phyloP scores from a whole-genome alignment of 2,329 filamentous ascomycete species.

The Lachnellula suecica region DNA sequence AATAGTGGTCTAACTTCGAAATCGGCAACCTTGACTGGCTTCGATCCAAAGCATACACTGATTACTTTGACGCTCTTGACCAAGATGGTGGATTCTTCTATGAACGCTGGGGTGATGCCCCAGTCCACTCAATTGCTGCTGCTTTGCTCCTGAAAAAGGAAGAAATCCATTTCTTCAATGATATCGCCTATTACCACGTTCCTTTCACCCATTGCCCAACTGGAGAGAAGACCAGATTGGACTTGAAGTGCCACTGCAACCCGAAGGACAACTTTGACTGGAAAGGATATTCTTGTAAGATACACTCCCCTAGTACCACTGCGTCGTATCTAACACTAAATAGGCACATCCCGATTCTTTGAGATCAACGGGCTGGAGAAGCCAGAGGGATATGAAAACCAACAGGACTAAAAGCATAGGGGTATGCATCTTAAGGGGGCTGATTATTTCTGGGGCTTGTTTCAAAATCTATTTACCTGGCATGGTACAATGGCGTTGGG shows the following conservation, averaged over 20 bases:
- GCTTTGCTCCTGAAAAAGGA: slow-evolving; percentile 85
- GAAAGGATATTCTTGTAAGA: slow-evolving; percentile 95
- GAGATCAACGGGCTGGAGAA: slow-evolving; percentile 79
- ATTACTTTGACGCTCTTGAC: slow-evolving; percentile 89
- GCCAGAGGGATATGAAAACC: slow-evolving; percentile 80
- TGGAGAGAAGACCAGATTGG: slow-evolving; percentile 76
- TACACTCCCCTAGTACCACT: background rate
- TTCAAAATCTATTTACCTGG: slow-evolving; percentile 17
- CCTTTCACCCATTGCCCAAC: slow-evolving; percentile 98
- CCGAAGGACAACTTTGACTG: slow-evolving; percentile 98
- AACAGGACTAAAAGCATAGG: slow-evolving; percentile 48
- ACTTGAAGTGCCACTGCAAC: slow-evolving; percentile 92
- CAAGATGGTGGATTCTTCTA: slow-evolving; percentile 97
- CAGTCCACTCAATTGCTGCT: slow-evolving; percentile 96
- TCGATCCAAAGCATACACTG: slow-evolving; percentile 80
- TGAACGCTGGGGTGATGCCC: slow-evolving; percentile 96
- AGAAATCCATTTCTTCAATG: slow-evolving; percentile 97
- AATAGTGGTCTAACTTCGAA: slow-evolving; percentile 97
- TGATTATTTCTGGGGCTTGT: slow-evolving; percentile 10
- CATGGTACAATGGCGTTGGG: slow-evolving; percentile 14
- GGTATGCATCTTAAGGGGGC: slow-evolving; percentile 5
- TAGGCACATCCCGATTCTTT: slow-evolving; percentile 83
- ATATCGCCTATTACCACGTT: slow-evolving; percentile 97
- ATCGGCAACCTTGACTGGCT: slow-evolving; percentile 94
- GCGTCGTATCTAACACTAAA: slow-evolving; percentile 21